Evolutionary conservation across 225 moss, liverwort and hornwort genomes (phyloP).

Genomic region (Sphagnum contortum): DNA sequence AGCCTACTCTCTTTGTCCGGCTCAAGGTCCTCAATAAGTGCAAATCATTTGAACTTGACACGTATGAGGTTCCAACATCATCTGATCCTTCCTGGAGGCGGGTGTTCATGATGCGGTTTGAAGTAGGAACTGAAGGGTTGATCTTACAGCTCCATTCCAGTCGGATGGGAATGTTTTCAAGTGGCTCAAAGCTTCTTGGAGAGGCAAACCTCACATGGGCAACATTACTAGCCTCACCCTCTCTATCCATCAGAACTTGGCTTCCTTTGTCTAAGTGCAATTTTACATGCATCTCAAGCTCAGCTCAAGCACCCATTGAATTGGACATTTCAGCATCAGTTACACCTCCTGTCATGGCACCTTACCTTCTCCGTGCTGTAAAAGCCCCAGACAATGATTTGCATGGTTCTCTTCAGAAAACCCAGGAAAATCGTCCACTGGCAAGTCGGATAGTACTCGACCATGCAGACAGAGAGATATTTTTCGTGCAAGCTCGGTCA

Average conservation of each 20-base stretch:
- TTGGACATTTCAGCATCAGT: slow-evolving; percentile 13
- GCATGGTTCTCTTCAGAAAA: slow-evolving; percentile 6
- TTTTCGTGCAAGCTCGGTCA: slow-evolving; percentile 16
- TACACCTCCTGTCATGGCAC: slow-evolving; percentile 16
- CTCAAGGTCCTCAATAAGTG: slow-evolving; percentile 9
- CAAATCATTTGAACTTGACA: slow-evolving; percentile 6
- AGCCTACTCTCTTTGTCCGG: slow-evolving; percentile 4
- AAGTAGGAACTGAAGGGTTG: slow-evolving; percentile 6
- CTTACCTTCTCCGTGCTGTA: slow-evolving; percentile 13
- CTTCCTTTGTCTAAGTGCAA: slow-evolving; percentile 1
- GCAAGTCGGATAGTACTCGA: slow-evolving; percentile 14
- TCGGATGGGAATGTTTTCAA: neutral
- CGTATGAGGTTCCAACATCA: slow-evolving; percentile 3
- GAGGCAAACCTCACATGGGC: slow-evolving; percentile 3
- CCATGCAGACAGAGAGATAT: slow-evolving; percentile 19
- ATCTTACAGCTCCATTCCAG: slow-evolving; percentile 6
- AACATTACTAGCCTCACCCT: slow-evolving; percentile 3
- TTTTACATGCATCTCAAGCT: neutral
- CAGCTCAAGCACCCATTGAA: slow-evolving; percentile 4
- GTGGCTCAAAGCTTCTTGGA: slow-evolving; percentile 3
- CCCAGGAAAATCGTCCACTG: slow-evolving; percentile 12
- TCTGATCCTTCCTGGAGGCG: slow-evolving; percentile 7
- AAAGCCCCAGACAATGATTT: slow-evolving; percentile 19
- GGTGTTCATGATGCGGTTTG: slow-evolving; percentile 4
- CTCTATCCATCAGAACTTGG: slow-evolving; percentile 3